Base-by-base conservation (phyloP, 306 rosid species). In the Macrotyloma uniflorum region DNA sequence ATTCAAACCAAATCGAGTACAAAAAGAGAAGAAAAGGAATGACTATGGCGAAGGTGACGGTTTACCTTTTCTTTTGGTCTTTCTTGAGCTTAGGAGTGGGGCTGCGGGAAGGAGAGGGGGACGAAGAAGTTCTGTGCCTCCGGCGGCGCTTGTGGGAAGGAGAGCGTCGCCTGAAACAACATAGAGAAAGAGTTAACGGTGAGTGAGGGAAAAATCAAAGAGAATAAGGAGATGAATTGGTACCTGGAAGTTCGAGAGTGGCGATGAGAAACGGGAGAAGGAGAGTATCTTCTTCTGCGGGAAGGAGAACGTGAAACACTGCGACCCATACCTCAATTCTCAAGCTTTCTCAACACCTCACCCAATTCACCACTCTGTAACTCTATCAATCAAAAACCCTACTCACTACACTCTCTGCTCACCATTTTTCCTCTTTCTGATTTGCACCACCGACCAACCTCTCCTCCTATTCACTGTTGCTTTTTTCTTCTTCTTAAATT, bases 261-360 rank as follows among this genome's bases (percentile, higher is more conserved):
- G 42, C 88, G 90, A 32, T 33, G 88, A 76, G 83, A 64, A 58
- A 75, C 20, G 2, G 85, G 83, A 36, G 89, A 77, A 0, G 69
- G 87, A 11, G 88, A 86, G 83, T 83, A 72, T 70, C 81, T 55
- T 79, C 82, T 47, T 76, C 84, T 57, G 80, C 85, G 58, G 0
- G 94, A 84, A 8, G 93, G 96, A 32, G 91, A 88, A 6, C 23
- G 86, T 15, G 93, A 87, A 51, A 79, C 26, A 71, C 93, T 87
- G 23, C 91, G 89, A 43, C 86, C 86, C 93, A 90, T 89, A 15
- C 38, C 50, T 50, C 73, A 24, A 15, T 42, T 66, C 28, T 23
- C 51, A 24, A 79, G 13, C 3, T 22, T 58, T 70, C 5, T 42
- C 47, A 42, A 42, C 15, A 42, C 47, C 47, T 12, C 14, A 42